Conservation (phyloP, 345 rosid genomes). For the Zanthoxylum bungeanum region DNA sequence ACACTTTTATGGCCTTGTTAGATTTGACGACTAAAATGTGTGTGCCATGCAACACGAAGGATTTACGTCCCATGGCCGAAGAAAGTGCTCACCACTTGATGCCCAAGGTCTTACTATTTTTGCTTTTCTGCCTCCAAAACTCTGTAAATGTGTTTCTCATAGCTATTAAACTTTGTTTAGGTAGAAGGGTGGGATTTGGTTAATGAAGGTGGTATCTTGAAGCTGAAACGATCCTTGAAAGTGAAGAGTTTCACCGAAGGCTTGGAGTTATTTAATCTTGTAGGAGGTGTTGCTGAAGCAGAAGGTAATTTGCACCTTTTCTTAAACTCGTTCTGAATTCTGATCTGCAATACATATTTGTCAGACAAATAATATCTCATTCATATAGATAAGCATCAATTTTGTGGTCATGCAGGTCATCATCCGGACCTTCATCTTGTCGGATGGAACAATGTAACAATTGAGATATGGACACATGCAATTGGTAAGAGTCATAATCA, state of each 20-base stretch:
- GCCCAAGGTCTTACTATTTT: slow-evolving; percentile 49
- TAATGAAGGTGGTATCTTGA: slow-evolving; percentile 61
- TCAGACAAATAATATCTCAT: not conserved
- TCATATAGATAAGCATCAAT: slow-evolving; percentile 7
- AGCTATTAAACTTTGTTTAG: slow-evolving; percentile 29
- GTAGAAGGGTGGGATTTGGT: slow-evolving; percentile 79
- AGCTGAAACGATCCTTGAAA: slow-evolving; percentile 67
- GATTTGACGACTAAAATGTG: slow-evolving; percentile 80
- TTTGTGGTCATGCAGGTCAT: slow-evolving; percentile 60
- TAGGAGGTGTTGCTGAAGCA: slow-evolving; percentile 79
- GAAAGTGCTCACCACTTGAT: slow-evolving; percentile 57
- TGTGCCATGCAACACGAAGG: slow-evolving; percentile 85
- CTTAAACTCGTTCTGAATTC: not conserved
- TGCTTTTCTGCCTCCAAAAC: not conserved
- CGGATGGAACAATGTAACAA: slow-evolving; percentile 88
- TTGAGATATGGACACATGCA: slow-evolving; percentile 96
- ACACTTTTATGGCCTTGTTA: slow-evolving; percentile 22
- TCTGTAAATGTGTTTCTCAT: not conserved
- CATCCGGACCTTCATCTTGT: slow-evolving; percentile 98
- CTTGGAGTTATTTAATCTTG: slow-evolving; percentile 69
- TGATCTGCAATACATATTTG: not conserved
- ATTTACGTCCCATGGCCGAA: slow-evolving; percentile 74
- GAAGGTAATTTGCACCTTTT: slow-evolving; percentile 46
- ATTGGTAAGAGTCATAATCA: slow-evolving; percentile 50
- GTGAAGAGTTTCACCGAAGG: slow-evolving; percentile 84